Evolutionary conservation across 768 basidiomycete genomes (phyloP), one percentile per base, ranked within the genome.

Genomic region (Termitomyces sp.): DNA sequence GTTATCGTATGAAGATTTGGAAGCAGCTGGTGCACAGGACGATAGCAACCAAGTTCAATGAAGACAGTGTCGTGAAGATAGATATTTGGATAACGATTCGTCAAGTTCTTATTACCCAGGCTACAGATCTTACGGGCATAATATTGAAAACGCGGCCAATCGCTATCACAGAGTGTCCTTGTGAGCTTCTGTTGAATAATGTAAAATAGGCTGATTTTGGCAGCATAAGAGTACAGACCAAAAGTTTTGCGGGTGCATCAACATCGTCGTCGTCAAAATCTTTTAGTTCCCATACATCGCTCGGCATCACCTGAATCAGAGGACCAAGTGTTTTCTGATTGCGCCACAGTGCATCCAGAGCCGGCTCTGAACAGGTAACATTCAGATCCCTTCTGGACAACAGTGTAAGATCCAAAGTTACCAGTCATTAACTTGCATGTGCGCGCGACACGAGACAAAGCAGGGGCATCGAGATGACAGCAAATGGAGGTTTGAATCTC

Each of bases 301-400:
- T 26, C 20, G 56, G 56, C 56, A 57, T 57, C 18, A 57, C 56
- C 10, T 42, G 36, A 30, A 57, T 10, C 9, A 57, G 40, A 30
- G 54, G 48, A 4, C 16, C 47, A n/a, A 57, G 27, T 5, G 44
- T 50, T 18, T 33, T 40, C 12, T 57, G 47, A n/a, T 42, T 32
- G 6, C 20, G 10, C 48, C 56, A 57, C 47, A 56, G 39, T n/a
- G 24, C 7, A 43, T 48, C 55, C 4, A 56, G 47, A n/a, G n/a
- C n/a, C n/a, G n/a, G n/a, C n/a, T n/a, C n/a, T n/a, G n/a, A 8
- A 42, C 33, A 22, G 54, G 2, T 18, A 24, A 43, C 8, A 13
- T n/a, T 43, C 8, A 13, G n/a, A 43, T n/a, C 42, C 18, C 8
- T n/a, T n/a, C n/a, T n/a, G n/a, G n/a, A n/a, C n/a, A n/a, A n/a